Evolutionary conservation across 495 filamentous ascomycete genomes (phyloP), one percentile per base, ranked within the genome.

Genomic region (Echria macrotheca): DNA sequence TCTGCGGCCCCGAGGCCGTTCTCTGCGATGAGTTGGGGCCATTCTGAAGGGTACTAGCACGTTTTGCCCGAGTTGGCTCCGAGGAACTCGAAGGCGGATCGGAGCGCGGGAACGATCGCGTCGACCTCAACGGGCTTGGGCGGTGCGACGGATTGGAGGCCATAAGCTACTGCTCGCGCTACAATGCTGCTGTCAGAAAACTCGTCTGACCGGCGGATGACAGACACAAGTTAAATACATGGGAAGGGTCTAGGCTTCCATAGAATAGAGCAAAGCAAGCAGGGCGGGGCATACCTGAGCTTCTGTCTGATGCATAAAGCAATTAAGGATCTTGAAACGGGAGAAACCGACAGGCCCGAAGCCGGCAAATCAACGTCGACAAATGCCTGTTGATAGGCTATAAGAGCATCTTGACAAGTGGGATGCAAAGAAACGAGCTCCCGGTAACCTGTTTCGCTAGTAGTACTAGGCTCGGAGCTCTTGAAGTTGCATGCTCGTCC

Each of bases 21-120:
- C 52, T 50, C 11, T 40, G 42, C 19, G 75, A 71, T 4, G 55
- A 21, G 35, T 11, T 42, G 12, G 44, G 58, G 28, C 69, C 69
- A 60, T 77, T 78, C 54, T 85, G 79, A 22, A 84, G 63, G 1
- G 83, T 85, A 61, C 71, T 83, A 14, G 85, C 80, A 58, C 84
- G 70, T 55, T 75, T 78, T 17, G 72, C 61, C 11, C 67, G 66
- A 55, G 59, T 52, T 65, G 53, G 19, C 2, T 64, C 61, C 14
- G 59, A 43, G 4, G 56, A 55, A 1, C 49, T 28, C 1, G 46
- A 18, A n/a, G 50, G 5, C 15, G 57, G 47, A 9, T 59, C 57
- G 28, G 54, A 32, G 3, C 57, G 46, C 14, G 61, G 53, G 21
- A 65, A 63, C 4, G 64, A 66, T 5, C 56, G 47, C 15, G 58